Base-by-base conservation (phyloP, 345 rosid genomes). In the Gossypium herbaceum region DNA sequence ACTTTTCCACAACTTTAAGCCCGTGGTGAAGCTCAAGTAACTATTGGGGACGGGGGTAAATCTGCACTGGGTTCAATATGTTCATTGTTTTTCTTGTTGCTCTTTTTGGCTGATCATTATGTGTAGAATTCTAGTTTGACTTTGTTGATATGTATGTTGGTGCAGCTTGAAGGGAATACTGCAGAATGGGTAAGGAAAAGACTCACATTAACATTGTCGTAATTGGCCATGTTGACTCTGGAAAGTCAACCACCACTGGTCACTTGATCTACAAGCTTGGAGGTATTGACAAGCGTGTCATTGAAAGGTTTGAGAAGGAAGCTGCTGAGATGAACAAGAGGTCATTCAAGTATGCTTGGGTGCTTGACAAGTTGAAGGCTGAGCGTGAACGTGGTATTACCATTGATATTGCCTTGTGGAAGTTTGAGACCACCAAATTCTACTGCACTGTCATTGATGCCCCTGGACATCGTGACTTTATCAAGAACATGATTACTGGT, bases 341-440 rank as follows among this genome's bases (percentile, higher is more conserved):
- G 3, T 62, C 67, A 16, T 62, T 62, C 45, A 62, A 62, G 67
- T 62, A 62, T 29, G 67, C 67, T 7, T 62, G 67, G 67, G 67
- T 91, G 79, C 93, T 93, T 16, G 97, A 93, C 90, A 93, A 93
- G 86, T 92, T 91, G 50, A 93, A 91, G 91, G 95, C 98, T 0
- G 97, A 91, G 90, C 97, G 98, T 16, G 95, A 93, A 73, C 95
- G 94, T 82, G 97, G 95, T 82, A 93, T 93, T 25, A 93, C 98
- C 74, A 93, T 92, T 73, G 97, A 91, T 60, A 91, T 93, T 84
- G 97, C 98, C 56, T 76, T 93, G 69, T 91, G 98, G 97, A 93
- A 93, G 75, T 93, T 93, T 0, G 98, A 91, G 87, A 93, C 98
- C 82, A 93, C 94, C 75, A 91, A 83, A 78, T 93, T 88, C 86